phyloP scores from a whole-genome alignment of 73 alveolate species.

The Tetrahymena borealis region DNA sequence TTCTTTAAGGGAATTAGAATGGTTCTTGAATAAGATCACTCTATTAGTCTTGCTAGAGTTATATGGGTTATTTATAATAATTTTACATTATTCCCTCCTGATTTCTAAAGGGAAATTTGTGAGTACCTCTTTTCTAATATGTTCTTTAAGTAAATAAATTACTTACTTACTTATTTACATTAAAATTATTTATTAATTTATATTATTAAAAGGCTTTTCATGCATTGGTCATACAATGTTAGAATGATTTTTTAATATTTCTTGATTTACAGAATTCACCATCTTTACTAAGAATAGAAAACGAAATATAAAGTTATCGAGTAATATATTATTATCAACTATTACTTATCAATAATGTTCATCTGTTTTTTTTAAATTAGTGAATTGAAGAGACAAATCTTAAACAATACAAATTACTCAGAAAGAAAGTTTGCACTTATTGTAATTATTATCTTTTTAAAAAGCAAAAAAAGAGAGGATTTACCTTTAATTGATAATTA shows the following conservation, averaged over 20 bases:
- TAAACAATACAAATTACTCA: not conserved
- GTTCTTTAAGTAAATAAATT: constrained; percentile 29
- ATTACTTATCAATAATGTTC: not conserved
- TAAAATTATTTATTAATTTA: not conserved
- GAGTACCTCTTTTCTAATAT: constrained; percentile 32
- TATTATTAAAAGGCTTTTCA: constrained; percentile 27
- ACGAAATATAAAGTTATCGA: not conserved
- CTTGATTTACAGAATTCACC: constrained; percentile 38
- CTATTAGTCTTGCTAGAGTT: constrained; percentile 55
- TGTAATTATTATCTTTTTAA: not conserved
- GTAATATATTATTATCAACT: not conserved
- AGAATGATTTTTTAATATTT: constrained; percentile 58
- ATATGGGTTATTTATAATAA: constrained; percentile 56
- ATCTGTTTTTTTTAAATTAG: not conserved
- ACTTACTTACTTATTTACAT: not conserved
- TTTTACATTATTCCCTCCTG: constrained; percentile 47
- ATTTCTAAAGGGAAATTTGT: not conserved
- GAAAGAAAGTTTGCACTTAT: not conserved
- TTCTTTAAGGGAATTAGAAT: constrained; percentile 54
- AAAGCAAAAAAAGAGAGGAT: too few relatives aligned
- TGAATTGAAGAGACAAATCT: not conserved
- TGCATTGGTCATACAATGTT: constrained; percentile 69
- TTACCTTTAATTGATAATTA: not conserved
- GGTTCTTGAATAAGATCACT: constrained; percentile 54
- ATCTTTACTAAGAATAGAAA: not conserved